A percentile compares a stretch with the other conserved stretches of the same genome.
These are phyloP conservation scores for Triticum monococcum DNA, from an alignment of 176 grass and related monocot species.

Conservation along the genomic window DNA sequence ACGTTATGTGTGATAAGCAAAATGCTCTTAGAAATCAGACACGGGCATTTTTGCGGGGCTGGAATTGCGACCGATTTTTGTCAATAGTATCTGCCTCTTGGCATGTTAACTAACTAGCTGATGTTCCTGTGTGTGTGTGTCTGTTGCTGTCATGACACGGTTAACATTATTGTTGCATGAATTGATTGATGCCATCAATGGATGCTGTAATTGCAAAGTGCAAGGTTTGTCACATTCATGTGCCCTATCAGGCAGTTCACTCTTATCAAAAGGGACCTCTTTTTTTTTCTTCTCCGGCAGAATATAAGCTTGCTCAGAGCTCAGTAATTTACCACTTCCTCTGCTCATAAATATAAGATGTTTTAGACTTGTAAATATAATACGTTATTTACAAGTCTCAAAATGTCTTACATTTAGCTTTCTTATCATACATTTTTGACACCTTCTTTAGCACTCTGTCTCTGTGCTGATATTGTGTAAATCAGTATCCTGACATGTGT, in stretches of 20 bases:
- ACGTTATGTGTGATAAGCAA: slow-evolving; percentile 1
- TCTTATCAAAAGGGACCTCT: background rate
- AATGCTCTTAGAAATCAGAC: slow-evolving; percentile 7
- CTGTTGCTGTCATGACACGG: background rate
- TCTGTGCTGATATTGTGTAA: too few species aligned
- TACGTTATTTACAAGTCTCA: too few species aligned
- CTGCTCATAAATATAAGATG: too few species aligned
- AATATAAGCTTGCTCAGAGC: too few species aligned
- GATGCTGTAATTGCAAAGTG: background rate
- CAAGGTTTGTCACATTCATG: background rate
- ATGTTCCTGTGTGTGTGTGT: background rate
- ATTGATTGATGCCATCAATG: background rate
- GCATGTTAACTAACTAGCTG: slow-evolving; percentile 1
- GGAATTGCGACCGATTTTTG: slow-evolving; percentile 24
- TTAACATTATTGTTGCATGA: background rate
- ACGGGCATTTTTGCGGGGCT: slow-evolving; percentile 1
- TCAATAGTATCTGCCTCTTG: slow-evolving; percentile 23
- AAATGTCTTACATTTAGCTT: too few species aligned
- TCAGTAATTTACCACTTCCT: too few species aligned
- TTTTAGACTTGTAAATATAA: too few species aligned
- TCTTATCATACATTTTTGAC: too few species aligned
- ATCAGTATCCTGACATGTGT: too few species aligned
- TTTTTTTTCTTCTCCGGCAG: too few species aligned
- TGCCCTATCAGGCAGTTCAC: background rate
- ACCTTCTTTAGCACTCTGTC: too few species aligned